Base-by-base conservation (phyloP, 1,139 yeast species). In the Saccharomyces pastorianus region DNA sequence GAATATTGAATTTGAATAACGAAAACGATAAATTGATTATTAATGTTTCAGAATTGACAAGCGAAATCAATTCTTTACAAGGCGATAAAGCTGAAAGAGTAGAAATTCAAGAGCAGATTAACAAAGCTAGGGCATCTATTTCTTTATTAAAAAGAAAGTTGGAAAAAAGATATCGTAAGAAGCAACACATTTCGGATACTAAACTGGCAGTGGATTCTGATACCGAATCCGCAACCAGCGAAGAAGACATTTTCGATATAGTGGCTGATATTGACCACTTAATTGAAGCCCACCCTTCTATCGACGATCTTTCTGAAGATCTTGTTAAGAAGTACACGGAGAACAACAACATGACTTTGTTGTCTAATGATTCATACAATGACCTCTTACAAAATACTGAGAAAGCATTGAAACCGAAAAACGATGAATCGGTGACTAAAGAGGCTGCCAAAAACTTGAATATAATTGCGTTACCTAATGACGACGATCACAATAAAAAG, bases 1-100 rank as follows among this genome's bases (percentile, higher is more conserved):
- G 80, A 53, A 79, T 83, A 50, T 78, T 76, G 46, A 81, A 77
- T 52, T 71, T 85, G 57, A 84, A 84, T 63, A 84, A 82, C 58
- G 89, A 83, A 61, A 85, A 84, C 49, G 67, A 72, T 14, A 64
- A 64, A 13, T 55, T 74, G 51, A 54, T 55, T 32, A 48, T 47
- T 20, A 58, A 56, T 47, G 44, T 20, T 9, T 38, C 44, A 9
- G 44, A 38, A 8, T 38, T 38, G 25, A 38, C 44, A 38, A 38
- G 44, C 11, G 25, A 38, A 17, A 38, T 38, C 25, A 38, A 38
- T 20, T 38, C 44, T 11, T 20, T 38, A 17, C 44, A 20, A 38
- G 13, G 44, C 25, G 44, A 38, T 17, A 38, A 17, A 38, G 25
- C 44, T 17, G 42, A 34, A 34, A 38, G 6, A 8, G 5, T 38